Evolutionary conservation across 192 early-diverging fungal species (phyloP).

Genomic region (Coemansia sp.): DNA sequence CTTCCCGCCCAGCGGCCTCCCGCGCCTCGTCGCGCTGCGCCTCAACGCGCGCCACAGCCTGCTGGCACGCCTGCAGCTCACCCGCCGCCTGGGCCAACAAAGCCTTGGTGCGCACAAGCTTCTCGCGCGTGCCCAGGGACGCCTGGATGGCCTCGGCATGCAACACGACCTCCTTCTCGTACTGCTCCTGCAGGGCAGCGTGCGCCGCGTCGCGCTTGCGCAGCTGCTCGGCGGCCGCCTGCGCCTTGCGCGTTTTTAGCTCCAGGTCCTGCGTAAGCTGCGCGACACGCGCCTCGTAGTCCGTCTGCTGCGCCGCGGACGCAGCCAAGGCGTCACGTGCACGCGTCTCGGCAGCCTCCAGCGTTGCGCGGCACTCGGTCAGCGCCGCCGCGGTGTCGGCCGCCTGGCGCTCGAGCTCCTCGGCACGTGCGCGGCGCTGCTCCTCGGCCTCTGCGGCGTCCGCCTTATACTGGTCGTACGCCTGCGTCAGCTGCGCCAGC

Average conservation of each 20-base stretch:
- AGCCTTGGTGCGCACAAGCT: conserved; percentile 27
- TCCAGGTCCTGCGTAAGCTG: conserved; percentile 19
- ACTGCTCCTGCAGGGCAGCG: conserved; percentile 61
- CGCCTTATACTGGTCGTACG: conserved; percentile 67
- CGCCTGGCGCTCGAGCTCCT: conserved; percentile 30
- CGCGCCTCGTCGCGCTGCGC: conserved; percentile 22
- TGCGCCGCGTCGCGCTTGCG: conserved; percentile 50
- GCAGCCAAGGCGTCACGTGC: conserved; percentile 50
- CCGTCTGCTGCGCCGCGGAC: conserved; percentile 42
- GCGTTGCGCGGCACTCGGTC: conserved; percentile 15
- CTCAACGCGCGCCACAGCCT: conserved; percentile 21
- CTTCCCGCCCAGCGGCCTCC: conserved; percentile 15
- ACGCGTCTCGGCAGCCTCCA: conserved; percentile 14
- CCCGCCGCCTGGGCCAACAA: conserved; percentile 15
- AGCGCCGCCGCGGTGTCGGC: conserved; percentile 27
- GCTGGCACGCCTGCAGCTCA: conserved; percentile 19
- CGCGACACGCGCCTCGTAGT: conserved; percentile 24
- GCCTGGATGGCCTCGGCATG: conserved; percentile 60
- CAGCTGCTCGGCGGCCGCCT: conserved; percentile 54
- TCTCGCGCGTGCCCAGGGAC: conserved; percentile 46
- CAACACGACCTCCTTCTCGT: conserved; percentile 64
- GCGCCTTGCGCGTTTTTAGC: conserved; percentile 22
- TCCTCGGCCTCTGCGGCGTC: conserved; percentile 49
- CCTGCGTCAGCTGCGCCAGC: conserved; percentile 60
- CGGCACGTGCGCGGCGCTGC: conserved; percentile 22